Evolutionary conservation across 768 basidiomycete genomes (phyloP).

Genomic region (Hirschioporus abietinus): DNA sequence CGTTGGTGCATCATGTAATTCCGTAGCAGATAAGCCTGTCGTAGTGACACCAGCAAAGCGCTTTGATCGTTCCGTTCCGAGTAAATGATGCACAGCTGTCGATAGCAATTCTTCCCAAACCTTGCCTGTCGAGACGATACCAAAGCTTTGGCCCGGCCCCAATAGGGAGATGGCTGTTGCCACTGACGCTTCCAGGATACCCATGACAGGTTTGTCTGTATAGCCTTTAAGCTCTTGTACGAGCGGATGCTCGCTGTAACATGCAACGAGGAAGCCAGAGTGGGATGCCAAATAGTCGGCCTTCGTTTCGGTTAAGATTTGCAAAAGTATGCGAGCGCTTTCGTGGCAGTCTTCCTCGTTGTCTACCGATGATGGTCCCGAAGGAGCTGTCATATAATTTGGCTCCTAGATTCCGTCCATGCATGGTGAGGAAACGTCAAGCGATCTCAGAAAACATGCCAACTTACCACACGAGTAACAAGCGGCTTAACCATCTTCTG

Average conservation of each 20-base stretch:
- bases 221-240: constrained; percentile 19
- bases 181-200: constrained; percentile 32
- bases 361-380: constrained; percentile 21
- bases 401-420: constrained; percentile 7
- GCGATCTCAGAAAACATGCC: background rate
- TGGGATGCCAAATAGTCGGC: constrained; percentile 2
- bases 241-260: constrained; percentile 30
- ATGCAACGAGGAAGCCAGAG: constrained; percentile 22
- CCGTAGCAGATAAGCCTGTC: constrained; percentile 28
- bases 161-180: constrained; percentile 10
- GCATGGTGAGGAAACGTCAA: constrained; percentile 3
- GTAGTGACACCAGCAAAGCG: constrained; percentile 27
- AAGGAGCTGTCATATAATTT: constrained; percentile 12
- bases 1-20: constrained; percentile 23
- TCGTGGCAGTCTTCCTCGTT: constrained; percentile 15
- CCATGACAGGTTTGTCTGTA: constrained; percentile 21
- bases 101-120: constrained; percentile 27
- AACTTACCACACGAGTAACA: constrained; percentile 5
- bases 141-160: constrained; percentile 22
- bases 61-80: constrained; percentile 10
- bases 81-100: constrained; percentile 18
- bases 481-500: constrained; percentile 13
- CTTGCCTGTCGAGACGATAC: constrained; percentile 32
- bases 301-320: constrained; percentile 13
- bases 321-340: constrained; percentile 16